Conservation (phyloP, 2,329 filamentous ascomycete species). For the Aspergillus brasiliensis region DNA sequence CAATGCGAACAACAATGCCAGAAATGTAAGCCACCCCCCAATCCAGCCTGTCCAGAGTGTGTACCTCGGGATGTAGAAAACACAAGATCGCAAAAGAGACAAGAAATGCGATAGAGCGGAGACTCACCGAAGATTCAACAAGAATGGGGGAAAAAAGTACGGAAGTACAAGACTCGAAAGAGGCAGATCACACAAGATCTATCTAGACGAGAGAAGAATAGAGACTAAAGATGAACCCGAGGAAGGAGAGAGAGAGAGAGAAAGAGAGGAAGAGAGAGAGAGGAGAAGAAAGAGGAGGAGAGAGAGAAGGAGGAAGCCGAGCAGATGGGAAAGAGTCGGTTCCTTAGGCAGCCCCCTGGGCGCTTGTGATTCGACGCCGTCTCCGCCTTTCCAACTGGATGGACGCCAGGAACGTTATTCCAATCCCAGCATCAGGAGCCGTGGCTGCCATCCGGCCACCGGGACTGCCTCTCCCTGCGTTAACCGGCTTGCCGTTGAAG, state of each 20-base stretch:
- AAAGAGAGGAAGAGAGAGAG: slow-evolving; percentile 8
- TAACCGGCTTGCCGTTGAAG: not conserved
- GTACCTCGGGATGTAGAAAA: not conserved
- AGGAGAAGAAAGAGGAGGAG: slow-evolving; percentile 12
- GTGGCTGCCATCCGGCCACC: slow-evolving; percentile 11
- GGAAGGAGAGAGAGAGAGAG: slow-evolving; percentile 9
- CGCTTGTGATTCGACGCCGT: slow-evolving; percentile 19
- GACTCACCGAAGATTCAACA: not conserved
- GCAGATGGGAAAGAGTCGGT: not conserved
- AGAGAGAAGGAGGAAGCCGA: slow-evolving; percentile 9
- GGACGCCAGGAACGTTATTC: not conserved
- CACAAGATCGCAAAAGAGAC: not conserved
- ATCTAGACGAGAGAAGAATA: slow-evolving; percentile 1
- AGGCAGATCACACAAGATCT: slow-evolving; percentile 9
- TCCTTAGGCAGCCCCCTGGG: slow-evolving; percentile 7
- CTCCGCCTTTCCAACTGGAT: slow-evolving; percentile 10
- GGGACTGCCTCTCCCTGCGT: not conserved
- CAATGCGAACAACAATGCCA: not conserved
- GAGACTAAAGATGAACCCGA: slow-evolving; percentile 7
- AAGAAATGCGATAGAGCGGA: not conserved
- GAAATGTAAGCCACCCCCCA: not conserved
- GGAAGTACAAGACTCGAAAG: not conserved
- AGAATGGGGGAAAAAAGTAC: not conserved
- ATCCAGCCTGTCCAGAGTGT: not conserved
- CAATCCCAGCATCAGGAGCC: slow-evolving; percentile 4